These are phyloP conservation scores for Melastoma candidum DNA, from an alignment of 441 rosid species.

Conservation along the genomic window DNA sequence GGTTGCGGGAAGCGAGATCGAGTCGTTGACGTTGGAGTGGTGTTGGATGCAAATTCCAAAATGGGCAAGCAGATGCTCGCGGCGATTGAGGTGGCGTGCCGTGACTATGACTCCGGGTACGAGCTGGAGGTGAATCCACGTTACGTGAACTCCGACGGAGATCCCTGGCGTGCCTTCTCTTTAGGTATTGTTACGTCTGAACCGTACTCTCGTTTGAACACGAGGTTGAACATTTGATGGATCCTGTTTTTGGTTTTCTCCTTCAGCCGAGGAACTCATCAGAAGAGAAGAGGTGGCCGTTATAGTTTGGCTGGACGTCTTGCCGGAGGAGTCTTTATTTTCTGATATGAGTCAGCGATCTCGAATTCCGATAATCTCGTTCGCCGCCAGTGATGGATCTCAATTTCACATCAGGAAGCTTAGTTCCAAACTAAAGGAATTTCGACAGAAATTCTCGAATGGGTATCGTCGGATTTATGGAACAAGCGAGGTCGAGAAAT, in stretches of 20 bases:
- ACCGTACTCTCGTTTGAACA: too few relatives aligned
- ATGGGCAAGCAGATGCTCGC: constrained; percentile 27
- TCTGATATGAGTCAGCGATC: constrained; percentile 27
- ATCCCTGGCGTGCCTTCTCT: constrained; percentile 22
- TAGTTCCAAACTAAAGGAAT: too few relatives aligned
- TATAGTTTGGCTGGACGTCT: constrained; percentile 36
- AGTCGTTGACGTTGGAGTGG: constrained; percentile 27
- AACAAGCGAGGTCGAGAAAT: too few relatives aligned
- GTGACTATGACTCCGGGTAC: constrained; percentile 17
- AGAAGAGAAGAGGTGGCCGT: constrained; percentile 23
- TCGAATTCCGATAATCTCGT: constrained; percentile 35
- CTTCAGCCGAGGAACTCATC: constrained; percentile 31
- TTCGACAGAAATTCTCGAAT: too few relatives aligned
- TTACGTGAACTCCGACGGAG: constrained; percentile 20
- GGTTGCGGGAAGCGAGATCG: neutral
- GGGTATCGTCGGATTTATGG: too few relatives aligned
- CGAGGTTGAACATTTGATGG: too few relatives aligned
- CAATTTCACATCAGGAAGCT: too few relatives aligned
- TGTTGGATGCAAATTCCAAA: constrained; percentile 27
- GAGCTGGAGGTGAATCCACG: constrained; percentile 23
- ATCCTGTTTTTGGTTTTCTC: neutral
- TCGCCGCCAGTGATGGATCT: constrained; percentile 19
- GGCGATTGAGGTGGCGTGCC: constrained; percentile 32
- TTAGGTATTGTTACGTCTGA: constrained; percentile 19
- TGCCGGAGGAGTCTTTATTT: constrained; percentile 42